Evolutionary conservation across 2,329 filamentous ascomycete species (phyloP).

Genomic region (Torrubiella hemipterigena): DNA sequence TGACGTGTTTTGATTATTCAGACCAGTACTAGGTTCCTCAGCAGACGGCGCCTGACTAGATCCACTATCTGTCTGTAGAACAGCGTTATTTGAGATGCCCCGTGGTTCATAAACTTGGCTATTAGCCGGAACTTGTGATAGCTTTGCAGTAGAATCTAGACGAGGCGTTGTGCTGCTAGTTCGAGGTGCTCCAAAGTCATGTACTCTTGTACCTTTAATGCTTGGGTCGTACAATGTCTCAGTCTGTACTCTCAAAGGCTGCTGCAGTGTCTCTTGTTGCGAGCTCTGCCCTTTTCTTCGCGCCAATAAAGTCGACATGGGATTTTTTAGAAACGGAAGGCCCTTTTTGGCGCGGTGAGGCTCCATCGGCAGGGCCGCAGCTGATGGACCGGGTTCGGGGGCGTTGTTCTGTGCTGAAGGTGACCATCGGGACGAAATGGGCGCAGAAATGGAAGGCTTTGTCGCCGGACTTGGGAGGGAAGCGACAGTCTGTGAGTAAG

Average conservation of each 20-base stretch:
- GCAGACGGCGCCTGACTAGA: too few relatives aligned
- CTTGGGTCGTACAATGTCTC: constrained; percentile 39
- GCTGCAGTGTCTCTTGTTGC: constrained; percentile 21
- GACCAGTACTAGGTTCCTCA: too few relatives aligned
- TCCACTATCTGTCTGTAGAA: too few relatives aligned
- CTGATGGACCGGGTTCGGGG: background rate
- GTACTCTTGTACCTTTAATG: constrained; percentile 44
- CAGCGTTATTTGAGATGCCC: too few relatives aligned
- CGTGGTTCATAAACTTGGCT: too few relatives aligned
- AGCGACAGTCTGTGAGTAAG: too few relatives aligned
- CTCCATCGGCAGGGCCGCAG: constrained; percentile 4
- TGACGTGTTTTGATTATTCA: too few relatives aligned
- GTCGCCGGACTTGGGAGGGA: too few relatives aligned
- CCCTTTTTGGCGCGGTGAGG: constrained; percentile 30
- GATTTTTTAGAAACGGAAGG: constrained; percentile 37
- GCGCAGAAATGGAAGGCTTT: too few relatives aligned
- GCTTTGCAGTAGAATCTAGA: too few relatives aligned
- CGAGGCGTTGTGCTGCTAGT: constrained; percentile 14
- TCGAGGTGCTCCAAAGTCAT: constrained; percentile 46
- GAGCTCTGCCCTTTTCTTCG: constrained; percentile 35
- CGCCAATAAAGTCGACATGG: constrained; percentile 38
- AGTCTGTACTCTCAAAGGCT: constrained; percentile 19
- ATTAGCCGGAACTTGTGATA: too few relatives aligned
- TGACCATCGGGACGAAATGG: too few relatives aligned
- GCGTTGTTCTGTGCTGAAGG: background rate